Evolutionary conservation across 2,329 filamentous ascomycete species (phyloP), one percentile per base, ranked within the genome.

Genomic region (Zasmidium citrigriseum): DNA sequence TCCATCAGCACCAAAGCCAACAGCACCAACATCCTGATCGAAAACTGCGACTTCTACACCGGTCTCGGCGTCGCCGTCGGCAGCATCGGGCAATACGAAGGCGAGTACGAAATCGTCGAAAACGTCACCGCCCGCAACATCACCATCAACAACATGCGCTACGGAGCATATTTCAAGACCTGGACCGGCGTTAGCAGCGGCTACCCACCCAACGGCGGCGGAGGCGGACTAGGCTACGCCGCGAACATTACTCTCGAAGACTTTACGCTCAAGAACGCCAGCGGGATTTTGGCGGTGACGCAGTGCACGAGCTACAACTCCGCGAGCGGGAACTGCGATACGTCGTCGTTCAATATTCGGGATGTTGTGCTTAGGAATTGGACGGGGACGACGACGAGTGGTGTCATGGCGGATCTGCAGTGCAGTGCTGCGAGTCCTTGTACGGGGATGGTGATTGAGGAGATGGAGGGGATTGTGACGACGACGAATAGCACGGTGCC

Each of bases 151-250:
- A 25, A 54, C 27, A 62, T 63, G 60, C 54, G 62, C 7, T 64
- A 61, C 20, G 62, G 62, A 1, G 60, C 52, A 7, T 61, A 60
- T 44, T 48, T 86, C 62, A 86, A 86, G 72, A 86, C 83, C 0
- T 86, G 83, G 83, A 82, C 82, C 0, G 82, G 80, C n/a, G 70
- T 79, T 11, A 75, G 55, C 4, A 60, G 52, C 3, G 63, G 81
- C 21, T 82, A 78, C 52, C 81, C 82, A 3, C 83, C 82, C 1
- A 86, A 86, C 62, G 83, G 83, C 16, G 83, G 83, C 1, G 83
- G 83, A 9, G 83, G 81, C 18, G 83, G 83, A 3, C 67, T 80
- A 0, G 83, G 83, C 4, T 76, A 71, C 53, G 72, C 71, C 1
- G 63, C 67, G 3, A 73, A 76, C 47, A 67, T 79, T 38, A 64